Evolutionary conservation across 2,329 filamentous ascomycete genomes (phyloP).

Genomic region (Hypocrella siamensis): DNA sequence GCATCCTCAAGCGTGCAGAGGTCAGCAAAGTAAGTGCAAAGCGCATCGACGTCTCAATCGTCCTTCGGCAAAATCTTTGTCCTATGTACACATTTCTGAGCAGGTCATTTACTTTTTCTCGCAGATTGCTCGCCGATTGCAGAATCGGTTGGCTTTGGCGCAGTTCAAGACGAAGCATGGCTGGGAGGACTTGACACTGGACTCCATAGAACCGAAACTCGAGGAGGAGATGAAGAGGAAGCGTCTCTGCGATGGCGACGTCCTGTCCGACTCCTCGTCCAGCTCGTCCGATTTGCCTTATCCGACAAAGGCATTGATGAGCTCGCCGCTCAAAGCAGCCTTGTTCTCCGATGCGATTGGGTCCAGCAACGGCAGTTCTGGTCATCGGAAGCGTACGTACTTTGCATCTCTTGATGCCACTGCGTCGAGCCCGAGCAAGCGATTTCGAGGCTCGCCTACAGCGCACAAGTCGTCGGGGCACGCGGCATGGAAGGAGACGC

Average conservation of each 20-base stretch:
- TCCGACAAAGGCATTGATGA: slow-evolving; percentile 54
- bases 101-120: neutral
- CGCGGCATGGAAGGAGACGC: slow-evolving; percentile 58
- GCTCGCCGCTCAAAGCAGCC: slow-evolving; percentile 68
- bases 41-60: neutral
- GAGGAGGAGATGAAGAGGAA: slow-evolving; percentile 66
- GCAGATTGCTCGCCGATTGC: slow-evolving; percentile 82
- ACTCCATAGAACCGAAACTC: slow-evolving; percentile 70
- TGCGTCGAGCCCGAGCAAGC: slow-evolving; percentile 47
- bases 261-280: slow-evolving; percentile 75
- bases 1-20: slow-evolving; percentile 57
- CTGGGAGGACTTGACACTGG: slow-evolving; percentile 79
- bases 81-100: neutral
- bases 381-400: slow-evolving; percentile 49
- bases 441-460: slow-evolving; percentile 48
- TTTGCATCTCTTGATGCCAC: slow-evolving; percentile 40
- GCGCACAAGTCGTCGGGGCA: slow-evolving; percentile 42
- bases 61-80: neutral
- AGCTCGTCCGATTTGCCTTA: slow-evolving; percentile 66
- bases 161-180: slow-evolving; percentile 96
- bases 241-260: slow-evolving; percentile 53
- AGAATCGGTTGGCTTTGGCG: slow-evolving; percentile 86
- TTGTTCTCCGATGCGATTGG: slow-evolving; percentile 74
- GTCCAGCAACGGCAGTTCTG: slow-evolving; percentile 51
- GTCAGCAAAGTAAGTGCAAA: slow-evolving; percentile 50